A percentile compares a stretch with the other conserved stretches of the same genome.
Evolutionary conservation across 139 green algal species (phyloP).

Genomic region (Volvox reticuliferus): DNA sequence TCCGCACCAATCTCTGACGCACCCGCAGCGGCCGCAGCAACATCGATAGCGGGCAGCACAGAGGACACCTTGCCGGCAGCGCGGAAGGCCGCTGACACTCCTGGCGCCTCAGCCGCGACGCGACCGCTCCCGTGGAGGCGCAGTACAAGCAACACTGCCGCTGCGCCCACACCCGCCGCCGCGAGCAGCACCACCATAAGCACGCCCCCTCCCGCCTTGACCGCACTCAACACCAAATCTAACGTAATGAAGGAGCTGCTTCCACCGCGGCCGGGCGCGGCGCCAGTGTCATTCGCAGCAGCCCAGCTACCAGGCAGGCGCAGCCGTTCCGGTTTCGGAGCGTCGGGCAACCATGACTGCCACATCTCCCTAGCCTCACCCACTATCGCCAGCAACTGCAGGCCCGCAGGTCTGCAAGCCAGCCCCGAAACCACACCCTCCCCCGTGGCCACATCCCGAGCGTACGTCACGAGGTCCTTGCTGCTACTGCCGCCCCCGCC

Average conservation of each 20-base stretch:
- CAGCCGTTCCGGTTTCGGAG: not conserved
- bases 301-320: not conserved
- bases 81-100: not conserved
- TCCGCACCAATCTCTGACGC: not conserved
- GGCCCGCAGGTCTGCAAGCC: conserved; percentile 5
- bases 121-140: not conserved
- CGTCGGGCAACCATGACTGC: conserved; percentile 8
- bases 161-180: conserved; percentile 2
- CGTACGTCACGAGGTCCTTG: conserved; percentile 26
- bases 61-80: not conserved
- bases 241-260: not conserved
- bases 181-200: not conserved
- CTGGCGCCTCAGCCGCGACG: not conserved
- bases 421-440: conserved; percentile 44
- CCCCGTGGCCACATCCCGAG: not conserved
- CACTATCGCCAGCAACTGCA: conserved; percentile 40
- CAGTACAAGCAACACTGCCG: conserved; percentile 29
- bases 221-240: not conserved
- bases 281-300: not conserved
- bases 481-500: not conserved
- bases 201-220: not conserved
- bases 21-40: not conserved
- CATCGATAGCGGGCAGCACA: not conserved
- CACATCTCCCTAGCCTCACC: not conserved
- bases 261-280: not conserved